A percentile compares a stretch with the other conserved stretches of the same genome.
phyloP scores from a whole-genome alignment of 2,329 filamentous ascomycete genomes.

The Trichoderma endophyticum region DNA sequence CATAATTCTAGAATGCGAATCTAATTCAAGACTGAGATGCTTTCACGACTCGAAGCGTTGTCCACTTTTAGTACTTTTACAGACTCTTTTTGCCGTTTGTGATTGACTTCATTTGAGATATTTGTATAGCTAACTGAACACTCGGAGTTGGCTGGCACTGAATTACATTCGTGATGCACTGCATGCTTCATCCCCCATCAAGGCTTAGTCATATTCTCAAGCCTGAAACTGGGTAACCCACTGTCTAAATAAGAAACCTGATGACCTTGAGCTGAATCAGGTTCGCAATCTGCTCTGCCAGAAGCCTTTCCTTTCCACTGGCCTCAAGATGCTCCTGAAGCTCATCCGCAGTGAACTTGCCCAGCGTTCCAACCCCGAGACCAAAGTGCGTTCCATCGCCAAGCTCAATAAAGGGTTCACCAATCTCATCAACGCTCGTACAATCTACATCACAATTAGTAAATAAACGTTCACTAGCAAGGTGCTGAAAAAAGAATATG shows the following conservation, averaged over 20 bases:
- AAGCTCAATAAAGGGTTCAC: not conserved
- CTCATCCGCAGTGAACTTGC: not conserved
- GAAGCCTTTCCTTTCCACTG: not conserved
- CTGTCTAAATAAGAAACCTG: not conserved
- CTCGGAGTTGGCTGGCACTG: not conserved
- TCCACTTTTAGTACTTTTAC: not conserved
- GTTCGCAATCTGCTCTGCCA: not conserved
- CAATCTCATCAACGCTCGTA: not conserved
- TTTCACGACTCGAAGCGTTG: not conserved
- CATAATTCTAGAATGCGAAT: not conserved
- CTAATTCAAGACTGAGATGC: not conserved
- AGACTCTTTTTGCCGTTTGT: not conserved
- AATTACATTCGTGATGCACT: not conserved
- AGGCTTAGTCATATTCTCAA: rapidly evolving
- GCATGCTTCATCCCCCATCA: not conserved
- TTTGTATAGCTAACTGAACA: not conserved
- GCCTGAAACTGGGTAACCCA: not conserved
- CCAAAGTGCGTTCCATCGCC: not conserved
- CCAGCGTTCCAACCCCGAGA: not conserved
- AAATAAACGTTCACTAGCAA: not conserved
- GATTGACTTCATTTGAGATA: not conserved
- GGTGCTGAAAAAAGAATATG: not conserved
- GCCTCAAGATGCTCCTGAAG: not conserved
- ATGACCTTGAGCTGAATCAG: not conserved
- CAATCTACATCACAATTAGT: not conserved